phyloP scores from a whole-genome alignment of 1,284 basidiomycete species.

The Cutaneotrichosporon dermatis region DNA sequence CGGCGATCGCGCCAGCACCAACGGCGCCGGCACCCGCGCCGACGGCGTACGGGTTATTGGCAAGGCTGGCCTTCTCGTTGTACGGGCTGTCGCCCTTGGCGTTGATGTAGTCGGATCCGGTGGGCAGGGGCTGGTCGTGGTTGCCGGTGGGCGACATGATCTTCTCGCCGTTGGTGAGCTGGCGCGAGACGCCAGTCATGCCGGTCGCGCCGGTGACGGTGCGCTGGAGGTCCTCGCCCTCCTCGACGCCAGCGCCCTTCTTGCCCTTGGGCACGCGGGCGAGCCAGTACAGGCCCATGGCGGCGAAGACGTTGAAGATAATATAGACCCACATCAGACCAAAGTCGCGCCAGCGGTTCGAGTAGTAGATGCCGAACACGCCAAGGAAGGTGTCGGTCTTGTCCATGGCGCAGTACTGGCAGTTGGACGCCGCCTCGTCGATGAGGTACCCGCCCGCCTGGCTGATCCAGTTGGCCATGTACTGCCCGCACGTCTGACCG shows the following conservation, averaged over 20 bases:
- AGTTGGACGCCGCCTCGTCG: slow-evolving; percentile 39
- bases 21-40: too few relatives aligned
- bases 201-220: slow-evolving; percentile 7
- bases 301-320: slow-evolving; percentile 54
- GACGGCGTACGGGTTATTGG: neutral
- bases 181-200: slow-evolving; percentile 9
- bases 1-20: neutral
- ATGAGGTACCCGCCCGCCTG: slow-evolving; percentile 44
- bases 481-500: slow-evolving; percentile 49
- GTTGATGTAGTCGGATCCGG: neutral
- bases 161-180: slow-evolving; percentile 2
- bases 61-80: neutral
- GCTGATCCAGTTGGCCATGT: slow-evolving; percentile 44
- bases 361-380: slow-evolving; percentile 58
- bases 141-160: neutral
- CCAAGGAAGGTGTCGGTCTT: slow-evolving; percentile 60
- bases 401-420: slow-evolving; percentile 49
- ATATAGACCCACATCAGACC: slow-evolving; percentile 64
- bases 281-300: slow-evolving; percentile 43
- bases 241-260: slow-evolving; percentile 8
- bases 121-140: neutral
- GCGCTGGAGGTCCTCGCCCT: slow-evolving; percentile 14
- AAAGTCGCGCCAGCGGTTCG: slow-evolving; percentile 59
- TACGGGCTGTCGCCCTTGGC: neutral
- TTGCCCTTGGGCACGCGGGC: slow-evolving; percentile 33